Base-by-base conservation (phyloP, 257 asterid species). In the Handroanthus guayacan region DNA sequence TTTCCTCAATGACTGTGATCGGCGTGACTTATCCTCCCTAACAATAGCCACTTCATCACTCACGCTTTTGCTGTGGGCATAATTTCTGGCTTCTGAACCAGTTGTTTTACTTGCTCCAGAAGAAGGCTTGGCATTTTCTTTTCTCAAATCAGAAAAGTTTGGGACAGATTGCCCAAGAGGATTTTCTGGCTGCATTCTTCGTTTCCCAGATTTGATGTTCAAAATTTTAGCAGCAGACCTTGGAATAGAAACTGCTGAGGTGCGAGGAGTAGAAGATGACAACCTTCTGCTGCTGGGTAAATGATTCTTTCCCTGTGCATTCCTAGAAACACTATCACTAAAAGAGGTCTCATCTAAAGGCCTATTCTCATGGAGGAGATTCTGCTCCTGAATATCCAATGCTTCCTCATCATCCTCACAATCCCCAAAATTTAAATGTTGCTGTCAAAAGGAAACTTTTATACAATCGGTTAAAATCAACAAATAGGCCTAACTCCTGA, bases 141-240 rank as follows among this genome's bases (percentile, higher is more conserved):
- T 95, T 89, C 91, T 83, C 83, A 90, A 71, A 64, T 89, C 97
- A 62, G 97, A 84, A 79, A 95, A 89, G 80, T 87, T 90, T 41
- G 93, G 97, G 84, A 91, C 97, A n/a, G 99, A 95, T 71, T 89
- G 97, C 18, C 87, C 92, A 71, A 93, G 89, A 72, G 91, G 97
- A 81, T 89, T 95, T 78, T 95, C 99, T 31, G 91, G 67, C 56
- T 88, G 97, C 83, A 75, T 75, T 83, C 93, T 89, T 61, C 92
- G 87, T 77, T 86, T 91, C 67, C 83, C 89, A 54, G 92, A 77
- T 86, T 74, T 80, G 12, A 17, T 9, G 52, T 67, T 83, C 43
- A 95, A 82, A 77, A 82, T 83, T 80, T 86, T 94, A 74, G 76
- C 64, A 74, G 90, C 86, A 80, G 92, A 81, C 55, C 82, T 89